Evolutionary conservation across 805 yeast species (phyloP), one percentile per base, ranked within the genome.

Genomic region (Yarrowia sp.): DNA sequence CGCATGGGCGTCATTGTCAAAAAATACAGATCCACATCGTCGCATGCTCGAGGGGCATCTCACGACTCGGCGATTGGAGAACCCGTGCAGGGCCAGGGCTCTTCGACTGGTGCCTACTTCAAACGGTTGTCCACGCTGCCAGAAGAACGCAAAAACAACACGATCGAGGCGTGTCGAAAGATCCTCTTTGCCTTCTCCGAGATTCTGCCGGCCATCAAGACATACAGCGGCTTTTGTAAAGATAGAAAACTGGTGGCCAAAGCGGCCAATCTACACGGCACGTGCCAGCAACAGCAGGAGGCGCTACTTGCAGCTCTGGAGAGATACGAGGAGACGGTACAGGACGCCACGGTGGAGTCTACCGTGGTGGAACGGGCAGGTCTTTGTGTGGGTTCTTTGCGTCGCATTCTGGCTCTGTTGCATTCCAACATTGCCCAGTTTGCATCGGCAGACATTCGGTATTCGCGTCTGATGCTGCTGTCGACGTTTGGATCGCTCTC

Each of bases 1-100:
- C 78, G 93, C 67, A 88, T 87, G 92, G 93, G 92, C 0, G 82
- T 88, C 63, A 84, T 88, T 40, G 82, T 84, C 62, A 83, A 82
- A 64, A 80, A 73, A 33, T 24, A 61, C 52, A 32, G 54, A 26
- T 38, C 40, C 21, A 46, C 62, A 16, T 36, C 46, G 2, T 12
- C 36, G 19, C 65, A 62, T 26, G 35, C 46, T 1, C 61, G 65
- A 1, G 65, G 62, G 21, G 48, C 48, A n/a, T 62, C 65, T 1
- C 62, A 62, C n/a, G 65, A 62, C 36, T 62, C 65, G 12, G 44
- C 48, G 3, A 38, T 62, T n/a, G 65, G 51, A 28, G 51, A 62
- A 9, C 36, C 65, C 22, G 44, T 21, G 4, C 26, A 26, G 26
- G 46, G 35, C 38, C 65, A 61, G 33, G 21, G 41, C 38, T 46